A percentile compares a stretch with the other conserved stretches of the same genome.
Conservation (phyloP, 2,329 filamentous ascomycete species). For the Talaromyces sp. region DNA sequence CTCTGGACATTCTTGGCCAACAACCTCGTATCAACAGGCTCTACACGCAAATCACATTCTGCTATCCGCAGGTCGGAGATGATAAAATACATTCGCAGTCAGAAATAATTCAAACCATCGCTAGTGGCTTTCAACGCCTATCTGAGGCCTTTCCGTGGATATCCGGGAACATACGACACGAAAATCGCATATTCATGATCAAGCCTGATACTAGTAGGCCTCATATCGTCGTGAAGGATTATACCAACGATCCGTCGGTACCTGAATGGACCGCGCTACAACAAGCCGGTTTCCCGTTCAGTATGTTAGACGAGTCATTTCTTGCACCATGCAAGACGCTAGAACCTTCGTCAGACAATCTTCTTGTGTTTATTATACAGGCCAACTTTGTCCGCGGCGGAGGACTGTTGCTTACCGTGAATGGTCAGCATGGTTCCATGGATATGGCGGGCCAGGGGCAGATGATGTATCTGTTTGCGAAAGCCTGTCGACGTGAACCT, state of each 20-base stretch:
- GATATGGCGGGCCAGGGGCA: conserved; percentile 49
- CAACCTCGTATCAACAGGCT: conserved; percentile 36
- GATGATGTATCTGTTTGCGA: conserved; percentile 45
- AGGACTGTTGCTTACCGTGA: conserved; percentile 48
- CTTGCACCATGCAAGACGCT: conserved; percentile 42
- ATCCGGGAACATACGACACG: neutral
- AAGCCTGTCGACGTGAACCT: conserved; percentile 43
- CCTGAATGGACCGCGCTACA: conserved; percentile 38
- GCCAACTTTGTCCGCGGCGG: conserved; percentile 43
- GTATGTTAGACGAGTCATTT: conserved; percentile 45
- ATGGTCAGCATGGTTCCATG: conserved; percentile 47
- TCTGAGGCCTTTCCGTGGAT: conserved; percentile 28
- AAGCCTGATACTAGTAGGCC: neutral
- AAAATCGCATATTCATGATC: conserved; percentile 7
- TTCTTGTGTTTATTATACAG: conserved; percentile 46
- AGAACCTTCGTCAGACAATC: conserved; percentile 18
- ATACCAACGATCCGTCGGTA: conserved; percentile 35
- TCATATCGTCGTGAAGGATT: neutral
- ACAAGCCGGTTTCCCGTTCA: conserved; percentile 41
- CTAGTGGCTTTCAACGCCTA: conserved; percentile 37
- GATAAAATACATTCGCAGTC: conserved; percentile 13
- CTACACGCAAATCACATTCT: conserved; percentile 46
- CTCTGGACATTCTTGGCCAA: conserved; percentile 42
- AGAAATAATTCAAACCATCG: conserved; percentile 29
- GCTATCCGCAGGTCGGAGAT: conserved; percentile 31